Percentiles rank a stretch among this genome's conserved stretches.
Evolutionary conservation across 2,329 filamentous ascomycete species (phyloP).

Genomic region (Xylariaceae sp.): DNA sequence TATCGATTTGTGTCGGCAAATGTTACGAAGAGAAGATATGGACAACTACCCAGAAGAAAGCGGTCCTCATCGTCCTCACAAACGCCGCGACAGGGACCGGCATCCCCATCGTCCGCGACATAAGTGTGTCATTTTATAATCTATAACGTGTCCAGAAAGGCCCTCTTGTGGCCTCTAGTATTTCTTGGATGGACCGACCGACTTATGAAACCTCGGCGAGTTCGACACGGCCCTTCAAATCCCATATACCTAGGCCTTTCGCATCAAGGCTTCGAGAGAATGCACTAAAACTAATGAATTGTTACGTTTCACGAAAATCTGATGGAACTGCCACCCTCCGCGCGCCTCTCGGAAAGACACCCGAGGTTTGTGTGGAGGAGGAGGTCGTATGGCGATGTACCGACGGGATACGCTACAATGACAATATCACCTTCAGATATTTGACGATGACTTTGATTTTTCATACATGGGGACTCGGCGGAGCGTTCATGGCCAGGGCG

Average conservation of each 20-base stretch:
- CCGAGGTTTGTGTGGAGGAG: background rate
- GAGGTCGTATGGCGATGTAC: background rate
- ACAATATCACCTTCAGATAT: too few species aligned
- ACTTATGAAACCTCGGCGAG: too few species aligned
- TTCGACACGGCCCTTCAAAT: too few species aligned
- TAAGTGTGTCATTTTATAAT: conserved; percentile 41
- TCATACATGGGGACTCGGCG: too few species aligned
- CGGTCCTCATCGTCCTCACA: conserved; percentile 30
- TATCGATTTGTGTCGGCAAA: conserved; percentile 75
- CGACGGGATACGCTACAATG: background rate
- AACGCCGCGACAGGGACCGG: conserved; percentile 21
- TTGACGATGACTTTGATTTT: too few species aligned
- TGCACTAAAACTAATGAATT: background rate
- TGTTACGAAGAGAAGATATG: conserved; percentile 66
- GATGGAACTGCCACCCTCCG: background rate
- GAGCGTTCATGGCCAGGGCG: too few species aligned
- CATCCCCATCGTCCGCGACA: conserved; percentile 31
- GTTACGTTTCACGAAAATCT: background rate
- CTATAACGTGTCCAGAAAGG: background rate
- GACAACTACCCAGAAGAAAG: conserved; percentile 36
- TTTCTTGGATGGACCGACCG: too few species aligned
- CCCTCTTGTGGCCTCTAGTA: too few species aligned
- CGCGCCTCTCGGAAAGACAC: too few species aligned
- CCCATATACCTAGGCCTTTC: too few species aligned
- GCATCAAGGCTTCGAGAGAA: too few species aligned